Percentiles rank a stretch among this genome's conserved stretches.
These are phyloP conservation scores for Capronia epimyces DNA, from an alignment of 2,329 filamentous ascomycete genomes.

Conservation along the genomic window DNA sequence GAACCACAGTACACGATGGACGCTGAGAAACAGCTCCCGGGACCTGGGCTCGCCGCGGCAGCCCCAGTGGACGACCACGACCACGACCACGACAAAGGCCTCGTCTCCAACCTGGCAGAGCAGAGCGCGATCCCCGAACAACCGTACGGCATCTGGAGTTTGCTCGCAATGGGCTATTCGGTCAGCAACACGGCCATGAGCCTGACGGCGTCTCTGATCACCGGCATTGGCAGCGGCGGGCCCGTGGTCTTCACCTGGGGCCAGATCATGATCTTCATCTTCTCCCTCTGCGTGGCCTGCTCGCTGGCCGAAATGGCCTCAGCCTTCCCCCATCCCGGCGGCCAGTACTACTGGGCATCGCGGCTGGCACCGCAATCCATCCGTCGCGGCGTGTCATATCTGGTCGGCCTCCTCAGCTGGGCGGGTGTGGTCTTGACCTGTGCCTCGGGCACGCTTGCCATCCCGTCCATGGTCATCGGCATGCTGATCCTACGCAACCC, in stretches of 20 bases:
- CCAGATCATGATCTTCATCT: constrained; percentile 30
- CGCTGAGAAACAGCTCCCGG: no score
- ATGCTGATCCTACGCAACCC: constrained; percentile 16
- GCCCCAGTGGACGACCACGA: no score
- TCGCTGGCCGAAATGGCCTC: constrained; percentile 45
- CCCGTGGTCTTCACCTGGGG: constrained; percentile 1
- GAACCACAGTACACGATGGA: no score
- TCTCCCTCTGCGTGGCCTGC: constrained; percentile 49
- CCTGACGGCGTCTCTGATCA: background rate
- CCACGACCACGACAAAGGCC: no score
- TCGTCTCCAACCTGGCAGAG: no score
- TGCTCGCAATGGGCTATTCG: background rate
- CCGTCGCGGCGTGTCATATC: no score
- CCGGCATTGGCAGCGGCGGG: constrained; percentile 1
- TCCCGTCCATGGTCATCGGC: constrained; percentile 15
- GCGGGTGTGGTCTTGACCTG: constrained; percentile 52
- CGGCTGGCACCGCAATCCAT: no score
- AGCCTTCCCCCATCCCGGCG: constrained; percentile 48
- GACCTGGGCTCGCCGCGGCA: no score
- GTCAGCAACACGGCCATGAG: constrained; percentile 3
- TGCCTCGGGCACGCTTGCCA: constrained; percentile 31
- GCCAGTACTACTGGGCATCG: constrained; percentile 28
- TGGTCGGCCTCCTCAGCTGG: no score
- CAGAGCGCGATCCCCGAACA: no score
- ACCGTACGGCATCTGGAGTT: no score